Base-by-base conservation (phyloP, 192 early-diverging fungal genomes). In the Physocladia obscura region DNA sequence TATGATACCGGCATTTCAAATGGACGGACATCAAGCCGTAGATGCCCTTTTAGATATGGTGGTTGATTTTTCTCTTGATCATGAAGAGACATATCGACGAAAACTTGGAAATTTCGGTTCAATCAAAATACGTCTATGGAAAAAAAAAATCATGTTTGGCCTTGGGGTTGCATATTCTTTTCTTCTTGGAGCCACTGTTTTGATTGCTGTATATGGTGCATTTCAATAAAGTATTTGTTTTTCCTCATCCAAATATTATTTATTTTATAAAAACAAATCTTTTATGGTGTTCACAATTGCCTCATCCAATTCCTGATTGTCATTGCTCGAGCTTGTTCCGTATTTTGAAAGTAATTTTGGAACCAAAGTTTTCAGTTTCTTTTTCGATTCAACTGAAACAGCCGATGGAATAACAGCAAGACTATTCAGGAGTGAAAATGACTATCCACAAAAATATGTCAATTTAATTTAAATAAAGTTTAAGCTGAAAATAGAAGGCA, bases 21-120 rank as follows among this genome's bases (percentile, higher is more conserved):
- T 92, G 60, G 90, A 92, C 68, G 90, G 90, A n/a, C 76, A 90
- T 39, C 86, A 88, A 68, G 87, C 90, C 1, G 64, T 89, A 29
- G 61, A 70, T 32, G 80, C 82, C 13, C 40, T 86, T 4, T 54
- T 71, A 1, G 76, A 81, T 8, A 34, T 77, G 1, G n/a, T 76
- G 6, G 39, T 74, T 39, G 70, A 63, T 11, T 26, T 19, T 22
- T 13, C 13, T 38, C 4, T 52, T n/a, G n/a, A 44, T n/a, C 11
- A 44, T n/a, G 40, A n/a, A 44, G n/a, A n/a, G n/a, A 44, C 11
- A n/a, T 44, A 8, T 44, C n/a, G 40, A n/a, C 40, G 40, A 44
- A 44, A 44, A 8, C n/a, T 8, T n/a, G 8, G 40, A 8, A 44
- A n/a, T 44, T 44, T 13, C n/a, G 40, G 40, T 13, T 8, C 40